phyloP scores from a whole-genome alignment of 805 yeast species.

The Zygotorulaspora sp. region DNA sequence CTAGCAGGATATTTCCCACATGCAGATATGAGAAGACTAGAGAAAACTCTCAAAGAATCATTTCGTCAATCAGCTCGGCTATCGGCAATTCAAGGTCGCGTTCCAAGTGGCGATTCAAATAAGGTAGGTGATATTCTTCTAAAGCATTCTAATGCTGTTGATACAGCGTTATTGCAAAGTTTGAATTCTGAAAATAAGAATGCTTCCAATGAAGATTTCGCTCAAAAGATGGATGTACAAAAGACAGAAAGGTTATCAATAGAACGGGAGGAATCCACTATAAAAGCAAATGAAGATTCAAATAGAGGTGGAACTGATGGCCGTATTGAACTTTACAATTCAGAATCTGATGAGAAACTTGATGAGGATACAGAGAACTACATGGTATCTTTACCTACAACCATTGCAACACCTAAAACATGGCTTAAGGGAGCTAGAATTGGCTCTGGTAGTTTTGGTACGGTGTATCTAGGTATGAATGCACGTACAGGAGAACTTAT shows the following conservation, averaged over 20 bases:
- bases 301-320: slow-evolving; percentile 13
- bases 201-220: neutral
- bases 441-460: slow-evolving; percentile 94
- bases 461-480: slow-evolving; percentile 88
- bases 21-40: slow-evolving; percentile 63
- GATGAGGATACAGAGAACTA: slow-evolving; percentile 39
- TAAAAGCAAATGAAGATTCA: neutral
- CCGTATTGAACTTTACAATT: slow-evolving; percentile 18
- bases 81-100: slow-evolving; percentile 18
- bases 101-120: slow-evolving; percentile 40
- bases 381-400: slow-evolving; percentile 28
- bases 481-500: slow-evolving; percentile 88
- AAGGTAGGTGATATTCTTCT: slow-evolving; percentile 64
- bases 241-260: neutral
- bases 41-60: slow-evolving; percentile 78
- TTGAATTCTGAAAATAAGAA: slow-evolving; percentile 16
- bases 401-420: slow-evolving; percentile 56
- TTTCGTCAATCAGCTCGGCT: slow-evolving; percentile 70
- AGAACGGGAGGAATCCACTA: slow-evolving; percentile 3
- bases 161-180: slow-evolving; percentile 40
- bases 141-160: slow-evolving; percentile 53
- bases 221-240: neutral
- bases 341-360: slow-evolving; percentile 16
- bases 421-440: slow-evolving; percentile 94
- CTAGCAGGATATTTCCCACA: slow-evolving; percentile 89